Base-by-base conservation (phyloP, 2,329 filamentous ascomycete species). In the Stachybotrys echinatus region DNA sequence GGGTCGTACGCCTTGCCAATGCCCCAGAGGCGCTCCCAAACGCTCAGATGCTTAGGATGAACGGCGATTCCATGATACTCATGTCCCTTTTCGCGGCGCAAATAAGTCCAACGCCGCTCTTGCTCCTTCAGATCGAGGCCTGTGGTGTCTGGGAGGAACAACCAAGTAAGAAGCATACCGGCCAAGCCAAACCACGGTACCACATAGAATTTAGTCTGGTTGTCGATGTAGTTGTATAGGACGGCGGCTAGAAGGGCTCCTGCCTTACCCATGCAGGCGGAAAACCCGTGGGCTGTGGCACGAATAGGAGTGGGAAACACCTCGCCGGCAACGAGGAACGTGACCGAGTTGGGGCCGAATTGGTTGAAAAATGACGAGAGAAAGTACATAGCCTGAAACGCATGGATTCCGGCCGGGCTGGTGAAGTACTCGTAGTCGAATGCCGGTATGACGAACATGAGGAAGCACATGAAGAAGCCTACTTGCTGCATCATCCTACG, bases 331-430 rank as follows among this genome's bases (percentile, higher is more conserved):
- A 95, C 89, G 58, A 97, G 82, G 87, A 97, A 97, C 54, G 92
- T 96, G 62, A 96, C 91, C 44, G 84, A 87, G 80, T 97, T 97
- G 70, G 92, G 92, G 12, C 92, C 92, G 64, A 97, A 97, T 68
- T 97, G 92, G 80, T 96, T 96, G 85, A 97, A 97, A 78, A 97
- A 97, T 21, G 89, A 95, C 7, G 90, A 95, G 59, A 97, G 70
- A 74, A 96, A 96, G 80, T 96, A 96, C 90, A 97, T 96, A 65
- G 92, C 84, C 75, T 96, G 92, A 85, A 97, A 97, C n/a, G 79
- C 76, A 63, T 89, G 84, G 67, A 96, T 87, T 61, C 89, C 83
- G 6, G 76, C 75, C 1, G 78, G 73, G 46, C 76, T 76, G 19
- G 81, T 90, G 76, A 91, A 96, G 81, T 94, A 91, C 0, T 88